A percentile compares a stretch with the other conserved stretches of the same genome.
Conservation (phyloP, 441 rosid genomes). For the Brassica hybrid region DNA sequence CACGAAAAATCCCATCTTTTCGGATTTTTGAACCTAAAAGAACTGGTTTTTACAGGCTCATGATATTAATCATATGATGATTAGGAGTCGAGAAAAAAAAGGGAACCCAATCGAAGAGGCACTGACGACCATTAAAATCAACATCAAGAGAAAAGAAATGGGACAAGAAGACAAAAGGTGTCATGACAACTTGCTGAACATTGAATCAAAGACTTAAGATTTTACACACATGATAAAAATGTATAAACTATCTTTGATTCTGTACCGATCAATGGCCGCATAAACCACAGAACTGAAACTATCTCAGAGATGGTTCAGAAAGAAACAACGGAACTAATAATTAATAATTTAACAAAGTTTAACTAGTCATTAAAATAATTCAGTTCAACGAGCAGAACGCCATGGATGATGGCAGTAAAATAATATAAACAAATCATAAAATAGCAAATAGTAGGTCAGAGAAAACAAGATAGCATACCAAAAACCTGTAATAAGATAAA, state of each 20-base stretch:
- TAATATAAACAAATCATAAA: conserved; percentile 20
- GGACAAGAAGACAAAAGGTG: conserved; percentile 21
- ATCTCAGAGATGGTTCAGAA: conserved; percentile 11
- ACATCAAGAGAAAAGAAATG: conserved; percentile 8
- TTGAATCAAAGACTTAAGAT: conserved; percentile 17
- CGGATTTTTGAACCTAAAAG: conserved; percentile 28
- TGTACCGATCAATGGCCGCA: conserved; percentile 20
- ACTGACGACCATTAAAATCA: conserved; percentile 31
- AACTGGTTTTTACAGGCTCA: conserved; percentile 24
- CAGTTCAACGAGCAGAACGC: conserved; percentile 13
- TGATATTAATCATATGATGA: background rate
- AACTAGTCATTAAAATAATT: background rate
- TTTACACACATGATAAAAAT: background rate
- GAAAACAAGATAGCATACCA: conserved; percentile 26
- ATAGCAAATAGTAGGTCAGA: conserved; percentile 32
- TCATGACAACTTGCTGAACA: background rate
- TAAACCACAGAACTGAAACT: conserved; percentile 22
- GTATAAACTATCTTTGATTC: conserved; percentile 13
- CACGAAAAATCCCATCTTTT: conserved; percentile 46
- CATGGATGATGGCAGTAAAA: conserved; percentile 6
- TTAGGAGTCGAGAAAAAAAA: background rate
- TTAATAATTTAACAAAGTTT: background rate
- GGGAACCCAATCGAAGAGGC: background rate
- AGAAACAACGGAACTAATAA: background rate
- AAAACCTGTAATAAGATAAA: conserved; percentile 14